Evolutionary conservation across 2,329 filamentous ascomycete species (phyloP), one percentile per base, ranked within the genome.

Genomic region (Cladobotryum mycophilum): DNA sequence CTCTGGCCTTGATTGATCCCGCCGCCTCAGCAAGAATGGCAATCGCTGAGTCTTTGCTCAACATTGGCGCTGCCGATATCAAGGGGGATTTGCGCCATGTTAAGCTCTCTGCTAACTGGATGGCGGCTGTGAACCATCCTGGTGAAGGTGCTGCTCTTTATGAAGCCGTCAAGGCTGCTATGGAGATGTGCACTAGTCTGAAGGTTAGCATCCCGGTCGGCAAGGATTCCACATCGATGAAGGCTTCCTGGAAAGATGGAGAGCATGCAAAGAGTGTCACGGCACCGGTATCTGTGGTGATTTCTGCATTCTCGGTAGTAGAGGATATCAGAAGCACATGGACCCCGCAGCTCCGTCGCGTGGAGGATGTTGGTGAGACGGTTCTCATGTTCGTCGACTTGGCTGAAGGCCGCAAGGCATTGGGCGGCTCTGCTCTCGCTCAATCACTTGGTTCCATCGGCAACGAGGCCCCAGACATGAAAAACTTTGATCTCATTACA

Each of bases 181-280:
- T 96, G 81, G 87, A 95, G 44, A 76, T 99, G 8, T 99, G 93
- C 69, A 90, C 90, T 2, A 78, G 87, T 60, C 78, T 97, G n/a
- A 89, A 88, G 34, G 83, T 99, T 54, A 89, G 87, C 51, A 97
- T 99, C 53, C 93, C 93, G 4, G 93, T 97, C 8, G 93, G 93
- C 49, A 97, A 99, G 71, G 93, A 99, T 68, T 97, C 92, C 0
- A 96, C 95, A 70, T 96, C 91, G 3, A 97, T 99, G 93, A 96
- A 96, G 76, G 92, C 95, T 62, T 89, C 89, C 50, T 97, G 93
- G 93, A 86, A 83, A 63, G 87, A 92, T 58, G 74, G 75, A 54
- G 73, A 79, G 15, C 78, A 87, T 55, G 71, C 78, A 13, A 93
- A 88, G 72, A 91, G 91, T 58, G 92, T 97, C 45, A 96, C 89